Evolutionary conservation across 2,329 filamentous ascomycete species (phyloP).

Genomic region (Fusarium nisikadoi): DNA sequence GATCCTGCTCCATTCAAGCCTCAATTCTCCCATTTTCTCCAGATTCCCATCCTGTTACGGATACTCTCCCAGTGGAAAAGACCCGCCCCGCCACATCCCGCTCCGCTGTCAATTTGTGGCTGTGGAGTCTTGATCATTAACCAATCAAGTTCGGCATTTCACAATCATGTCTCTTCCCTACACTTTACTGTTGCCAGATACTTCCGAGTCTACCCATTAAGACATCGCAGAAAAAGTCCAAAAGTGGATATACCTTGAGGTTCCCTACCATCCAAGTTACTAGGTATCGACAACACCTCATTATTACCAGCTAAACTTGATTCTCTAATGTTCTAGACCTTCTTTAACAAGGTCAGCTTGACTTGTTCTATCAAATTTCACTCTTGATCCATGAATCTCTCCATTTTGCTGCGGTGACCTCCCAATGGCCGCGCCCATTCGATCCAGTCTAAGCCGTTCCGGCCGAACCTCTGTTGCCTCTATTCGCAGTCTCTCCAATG

Average conservation of each 20-base stretch:
- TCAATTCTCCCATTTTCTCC: conserved; percentile 13
- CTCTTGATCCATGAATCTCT: conserved; percentile 38
- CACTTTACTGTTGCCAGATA: conserved; percentile 12
- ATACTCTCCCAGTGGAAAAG: conserved; percentile 2
- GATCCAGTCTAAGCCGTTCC: conserved; percentile 42
- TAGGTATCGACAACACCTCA: neutral
- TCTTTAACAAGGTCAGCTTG: neutral
- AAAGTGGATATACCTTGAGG: conserved; percentile 33
- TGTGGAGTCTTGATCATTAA: neutral
- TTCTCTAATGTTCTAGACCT: neutral
- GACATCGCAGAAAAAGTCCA: conserved; percentile 28
- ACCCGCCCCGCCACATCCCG: conserved; percentile 42
- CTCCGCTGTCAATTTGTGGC: conserved; percentile 38
- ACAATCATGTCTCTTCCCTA: conserved; percentile 11
- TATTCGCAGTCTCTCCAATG: conserved; percentile 45
- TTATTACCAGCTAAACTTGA: conserved; percentile 2
- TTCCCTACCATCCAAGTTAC: conserved; percentile 7
- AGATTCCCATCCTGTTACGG: neutral
- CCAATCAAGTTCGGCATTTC: conserved; percentile 22
- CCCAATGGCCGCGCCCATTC: conserved; percentile 51
- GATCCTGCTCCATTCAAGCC: neutral
- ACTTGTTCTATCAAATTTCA: neutral
- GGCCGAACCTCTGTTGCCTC: conserved; percentile 39
- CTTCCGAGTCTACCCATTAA: conserved; percentile 42
- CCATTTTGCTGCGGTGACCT: conserved; percentile 40